Percentiles rank a stretch among this genome's conserved stretches.
These are phyloP conservation scores for Penicillium sp. DNA, from an alignment of 2,329 filamentous ascomycete species.

Conservation along the genomic window DNA sequence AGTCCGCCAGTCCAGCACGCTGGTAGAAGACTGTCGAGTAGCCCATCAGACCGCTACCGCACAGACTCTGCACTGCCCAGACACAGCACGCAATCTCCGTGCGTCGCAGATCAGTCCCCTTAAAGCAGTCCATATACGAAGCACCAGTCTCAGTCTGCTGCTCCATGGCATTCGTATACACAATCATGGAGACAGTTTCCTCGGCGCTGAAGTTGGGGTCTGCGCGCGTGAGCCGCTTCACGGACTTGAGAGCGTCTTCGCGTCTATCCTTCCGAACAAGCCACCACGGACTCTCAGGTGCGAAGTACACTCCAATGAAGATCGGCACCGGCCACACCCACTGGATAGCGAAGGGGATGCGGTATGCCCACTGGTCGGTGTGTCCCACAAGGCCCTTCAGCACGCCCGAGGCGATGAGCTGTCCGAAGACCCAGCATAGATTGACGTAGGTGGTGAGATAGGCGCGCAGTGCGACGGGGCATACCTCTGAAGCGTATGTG, in stretches of 20 bases:
- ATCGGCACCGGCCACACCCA: conserved; percentile 31
- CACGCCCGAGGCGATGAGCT: conserved; percentile 40
- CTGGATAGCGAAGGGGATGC: conserved; percentile 40
- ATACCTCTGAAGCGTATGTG: conserved; percentile 42
- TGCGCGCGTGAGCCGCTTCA: conserved; percentile 30
- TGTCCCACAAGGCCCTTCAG: conserved; percentile 33
- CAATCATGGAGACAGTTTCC: conserved; percentile 40
- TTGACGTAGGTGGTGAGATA: conserved; percentile 42
- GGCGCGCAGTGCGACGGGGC: conserved; percentile 34
- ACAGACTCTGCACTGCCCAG: conserved; percentile 38
- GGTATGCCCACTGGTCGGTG: conserved; percentile 37
- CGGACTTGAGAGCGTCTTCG: conserved; percentile 36
- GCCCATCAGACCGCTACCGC: conserved; percentile 33
- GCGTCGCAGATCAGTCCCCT: conserved; percentile 35
- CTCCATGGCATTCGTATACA: conserved; percentile 38
- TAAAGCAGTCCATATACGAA: conserved; percentile 33
- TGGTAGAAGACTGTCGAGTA: conserved; percentile 39
- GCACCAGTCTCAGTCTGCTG: conserved; percentile 19
- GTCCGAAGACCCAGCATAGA: conserved; percentile 45
- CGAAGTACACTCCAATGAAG: conserved; percentile 27
- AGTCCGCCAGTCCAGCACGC: conserved; percentile 37
- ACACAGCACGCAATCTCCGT: conserved; percentile 44
- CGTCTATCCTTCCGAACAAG: conserved; percentile 37
- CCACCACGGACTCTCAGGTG: conserved; percentile 42
- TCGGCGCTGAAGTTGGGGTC: conserved; percentile 29